Base-by-base conservation (phyloP, 192 early-diverging fungal species). In the Coemansia umbellata region DNA sequence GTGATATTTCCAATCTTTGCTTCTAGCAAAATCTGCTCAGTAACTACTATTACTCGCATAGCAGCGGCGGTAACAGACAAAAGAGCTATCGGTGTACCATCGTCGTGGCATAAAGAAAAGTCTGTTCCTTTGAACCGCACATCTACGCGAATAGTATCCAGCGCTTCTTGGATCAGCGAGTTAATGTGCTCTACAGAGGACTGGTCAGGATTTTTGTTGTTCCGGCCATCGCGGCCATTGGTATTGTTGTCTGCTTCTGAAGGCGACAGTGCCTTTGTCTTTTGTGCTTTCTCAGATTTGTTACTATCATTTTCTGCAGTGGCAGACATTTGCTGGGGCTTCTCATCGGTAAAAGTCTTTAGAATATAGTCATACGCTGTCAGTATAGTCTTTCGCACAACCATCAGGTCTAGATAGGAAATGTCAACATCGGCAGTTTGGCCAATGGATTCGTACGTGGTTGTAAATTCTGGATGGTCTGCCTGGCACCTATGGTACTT, bases 281-380 rank as follows among this genome's bases (percentile, higher is more conserved):
- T 23, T 8, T 14, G 14, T 8, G 4, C 27, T 31, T 22, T 21
- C 1, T 8, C 19, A 44, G 44, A 23, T 24, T 42, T 1, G 10
- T 11, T 17, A 32, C 6, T n/a, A 5, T 36, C 28, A 39, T 31
- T 26, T 37, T 32, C 5, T 50, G 22, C 42, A 74, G 56, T 10
- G 51, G 31, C n/a, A 66, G 36, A 33, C 13, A 10, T 3, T 21
- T 51, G 22, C 4, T 50, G 41, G 28, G 63, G 47, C 23, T 50
- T 31, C 5, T 63, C 74, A 37, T 77, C 74, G 5, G 67, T 70
- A 66, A 92, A 92, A 5, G 89, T 88, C 37, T 83, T 82, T 11
- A 91, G 58, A 5, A 94, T 72, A 55, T 91, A 94, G 50, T 93
- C 87, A 65, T 95, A 92, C 8, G 92, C 69, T 7, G 81, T 85